phyloP scores from a whole-genome alignment of 1,284 basidiomycete species.

The Cutaneotrichosporon cutaneum region DNA sequence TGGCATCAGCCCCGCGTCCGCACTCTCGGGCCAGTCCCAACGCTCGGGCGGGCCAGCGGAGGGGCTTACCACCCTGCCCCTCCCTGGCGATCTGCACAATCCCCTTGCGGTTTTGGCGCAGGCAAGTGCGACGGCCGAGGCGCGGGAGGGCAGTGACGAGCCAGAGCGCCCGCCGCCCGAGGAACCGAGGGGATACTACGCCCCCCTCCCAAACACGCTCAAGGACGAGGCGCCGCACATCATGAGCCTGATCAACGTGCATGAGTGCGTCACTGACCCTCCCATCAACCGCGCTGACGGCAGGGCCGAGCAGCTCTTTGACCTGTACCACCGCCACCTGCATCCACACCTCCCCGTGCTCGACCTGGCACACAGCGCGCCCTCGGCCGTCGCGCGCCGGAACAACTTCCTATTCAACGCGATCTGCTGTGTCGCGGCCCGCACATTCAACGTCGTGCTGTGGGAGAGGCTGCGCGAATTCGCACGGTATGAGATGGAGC shows the following conservation, averaged over 20 bases:
- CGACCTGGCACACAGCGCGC: constrained; percentile 29
- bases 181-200: constrained; percentile 28
- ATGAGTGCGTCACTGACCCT: constrained; percentile 39
- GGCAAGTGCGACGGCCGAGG: constrained; percentile 21
- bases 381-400: constrained; percentile 32
- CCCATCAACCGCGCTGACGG: background rate
- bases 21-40: background rate
- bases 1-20: background rate
- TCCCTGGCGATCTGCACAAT: constrained; percentile 35
- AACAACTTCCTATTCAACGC: constrained; percentile 44
- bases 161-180: background rate
- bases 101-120: constrained; percentile 37
- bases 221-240: constrained; percentile 40
- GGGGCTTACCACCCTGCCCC: constrained; percentile 31
- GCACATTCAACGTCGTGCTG: constrained; percentile 32
- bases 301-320: constrained; percentile 38
- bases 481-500: constrained; percentile 37
- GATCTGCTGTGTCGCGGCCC: constrained; percentile 39
- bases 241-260: constrained; percentile 31
- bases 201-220: constrained; percentile 26
- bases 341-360: constrained; percentile 40
- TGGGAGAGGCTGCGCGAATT: constrained; percentile 40
- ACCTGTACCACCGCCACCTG: constrained; percentile 32
- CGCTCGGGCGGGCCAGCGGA: constrained; percentile 10
- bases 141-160: background rate